Percentiles rank a stretch among this genome's conserved stretches.
Evolutionary conservation across 208 protist species (phyloP).

Genomic region (Crithidia brevicula): DNA sequence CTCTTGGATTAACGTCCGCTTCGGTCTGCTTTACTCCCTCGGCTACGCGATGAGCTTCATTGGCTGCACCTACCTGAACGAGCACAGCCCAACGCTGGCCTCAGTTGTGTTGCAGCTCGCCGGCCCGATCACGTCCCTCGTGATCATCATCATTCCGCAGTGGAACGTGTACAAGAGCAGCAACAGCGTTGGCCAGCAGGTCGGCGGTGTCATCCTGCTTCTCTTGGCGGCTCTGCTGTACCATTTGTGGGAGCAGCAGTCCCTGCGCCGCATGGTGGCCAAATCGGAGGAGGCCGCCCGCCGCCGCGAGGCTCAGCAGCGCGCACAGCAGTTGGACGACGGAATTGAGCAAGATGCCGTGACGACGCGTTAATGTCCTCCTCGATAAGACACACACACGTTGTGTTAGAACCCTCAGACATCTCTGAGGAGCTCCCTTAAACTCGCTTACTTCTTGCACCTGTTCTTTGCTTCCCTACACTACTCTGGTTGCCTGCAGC

Average conservation of each 20-base stretch:
- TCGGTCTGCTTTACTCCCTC: slow-evolving; percentile 68
- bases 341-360: too few species aligned
- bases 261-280: slow-evolving; percentile 34
- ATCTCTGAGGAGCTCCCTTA: too few species aligned
- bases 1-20: slow-evolving; percentile 68
- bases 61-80: slow-evolving; percentile 83
- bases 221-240: slow-evolving; percentile 65
- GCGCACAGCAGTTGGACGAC: too few species aligned
- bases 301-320: slow-evolving; percentile 9
- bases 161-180: slow-evolving; percentile 82
- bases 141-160: slow-evolving; percentile 73
- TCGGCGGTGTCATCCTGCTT: slow-evolving; percentile 74
- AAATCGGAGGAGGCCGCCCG: slow-evolving; percentile 28
- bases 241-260: slow-evolving; percentile 80
- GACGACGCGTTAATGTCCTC: too few species aligned
- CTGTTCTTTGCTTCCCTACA: too few species aligned
- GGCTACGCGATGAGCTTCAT: slow-evolving; percentile 84
- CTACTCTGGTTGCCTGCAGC: too few species aligned
- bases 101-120: slow-evolving; percentile 85
- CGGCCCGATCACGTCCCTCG: slow-evolving; percentile 70
- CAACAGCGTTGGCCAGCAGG: slow-evolving; percentile 65
- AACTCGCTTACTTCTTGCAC: too few species aligned
- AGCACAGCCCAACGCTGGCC: slow-evolving; percentile 80
- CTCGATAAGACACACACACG: too few species aligned
- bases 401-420: too few species aligned